A percentile compares a stretch with the other conserved stretches of the same genome.
phyloP scores from a whole-genome alignment of 139 green algal genomes.

The Haematococcus lacustris region DNA sequence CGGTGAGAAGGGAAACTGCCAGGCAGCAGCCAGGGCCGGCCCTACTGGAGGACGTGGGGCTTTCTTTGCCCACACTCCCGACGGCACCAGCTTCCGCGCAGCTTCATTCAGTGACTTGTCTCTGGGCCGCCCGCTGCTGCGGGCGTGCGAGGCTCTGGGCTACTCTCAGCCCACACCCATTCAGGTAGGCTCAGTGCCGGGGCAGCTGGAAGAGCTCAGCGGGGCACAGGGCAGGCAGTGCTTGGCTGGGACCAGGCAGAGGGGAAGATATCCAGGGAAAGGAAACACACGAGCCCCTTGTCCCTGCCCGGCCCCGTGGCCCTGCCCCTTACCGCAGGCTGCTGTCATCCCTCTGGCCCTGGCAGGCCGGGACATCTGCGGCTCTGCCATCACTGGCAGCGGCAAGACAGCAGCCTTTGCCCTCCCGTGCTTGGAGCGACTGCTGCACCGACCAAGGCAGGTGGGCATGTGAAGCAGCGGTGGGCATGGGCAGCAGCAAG shows the following conservation, averaged over 20 bases:
- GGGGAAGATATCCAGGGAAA: background rate
- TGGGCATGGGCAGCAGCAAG: no score
- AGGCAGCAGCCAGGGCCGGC: background rate
- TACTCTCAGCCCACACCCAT: conserved; percentile 91
- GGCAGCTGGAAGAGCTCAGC: background rate
- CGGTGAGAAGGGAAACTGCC: background rate
- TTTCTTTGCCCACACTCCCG: conserved; percentile 55
- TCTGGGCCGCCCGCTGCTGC: conserved; percentile 80
- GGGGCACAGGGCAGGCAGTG: background rate
- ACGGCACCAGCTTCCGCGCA: conserved; percentile 60
- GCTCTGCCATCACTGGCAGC: conserved; percentile 87
- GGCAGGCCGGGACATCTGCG: conserved; percentile 89
- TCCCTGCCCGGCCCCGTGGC: background rate
- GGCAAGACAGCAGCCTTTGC: conserved; percentile 97
- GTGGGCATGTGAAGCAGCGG: no score
- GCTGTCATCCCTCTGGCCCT: conserved; percentile 90
- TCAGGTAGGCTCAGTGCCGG: conserved; percentile 45
- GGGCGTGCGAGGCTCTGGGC: conserved; percentile 77
- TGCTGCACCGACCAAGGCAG: conserved; percentile 74
- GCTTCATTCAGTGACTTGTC: conserved; percentile 79
- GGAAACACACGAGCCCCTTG: background rate
- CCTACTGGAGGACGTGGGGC: background rate
- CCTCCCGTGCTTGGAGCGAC: conserved; percentile 86
- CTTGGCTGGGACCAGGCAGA: background rate
- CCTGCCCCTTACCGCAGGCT: conserved; percentile 45